These are phyloP conservation scores for Shiraia bambusicola DNA, from an alignment of 2,329 filamentous ascomycete genomes.

Conservation along the genomic window DNA sequence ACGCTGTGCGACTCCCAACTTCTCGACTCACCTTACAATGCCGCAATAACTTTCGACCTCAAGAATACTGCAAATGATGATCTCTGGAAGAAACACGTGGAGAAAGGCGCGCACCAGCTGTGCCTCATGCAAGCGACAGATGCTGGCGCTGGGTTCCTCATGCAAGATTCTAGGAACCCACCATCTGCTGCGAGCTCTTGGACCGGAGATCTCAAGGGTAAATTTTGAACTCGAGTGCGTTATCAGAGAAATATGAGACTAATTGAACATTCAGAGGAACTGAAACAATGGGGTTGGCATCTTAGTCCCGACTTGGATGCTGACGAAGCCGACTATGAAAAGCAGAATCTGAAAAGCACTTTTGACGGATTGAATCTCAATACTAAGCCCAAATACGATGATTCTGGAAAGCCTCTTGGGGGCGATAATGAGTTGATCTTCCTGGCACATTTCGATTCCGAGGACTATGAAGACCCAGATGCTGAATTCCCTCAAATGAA, in stretches of 20 bases:
- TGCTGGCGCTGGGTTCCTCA: neutral
- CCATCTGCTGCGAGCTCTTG: conserved; percentile 7
- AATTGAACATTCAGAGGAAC: conserved; percentile 3
- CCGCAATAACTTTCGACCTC: conserved; percentile 7
- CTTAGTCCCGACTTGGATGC: neutral
- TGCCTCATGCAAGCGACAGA: conserved; percentile 1
- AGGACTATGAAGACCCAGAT: conserved; percentile 3
- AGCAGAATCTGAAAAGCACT: conserved; percentile 3
- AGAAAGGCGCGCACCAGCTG: neutral
- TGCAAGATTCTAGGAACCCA: conserved; percentile 1
- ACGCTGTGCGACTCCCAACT: neutral
- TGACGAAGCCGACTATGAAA: conserved; percentile 8
- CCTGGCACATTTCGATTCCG: conserved; percentile 12
- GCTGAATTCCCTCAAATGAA: neutral
- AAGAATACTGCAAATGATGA: conserved; percentile 6
- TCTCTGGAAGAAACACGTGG: conserved; percentile 3
- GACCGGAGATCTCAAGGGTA: conserved; percentile 9
- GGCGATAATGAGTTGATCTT: conserved; percentile 12
- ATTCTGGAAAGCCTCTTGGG: neutral
- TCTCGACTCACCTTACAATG: neutral
- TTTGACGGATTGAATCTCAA: conserved; percentile 13
- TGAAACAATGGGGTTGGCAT: conserved; percentile 18
- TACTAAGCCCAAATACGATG: conserved; percentile 3
- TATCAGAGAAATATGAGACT: neutral
- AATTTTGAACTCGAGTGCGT: neutral